Base-by-base conservation (phyloP, 345 rosid species). In the Pistacia vera region DNA sequence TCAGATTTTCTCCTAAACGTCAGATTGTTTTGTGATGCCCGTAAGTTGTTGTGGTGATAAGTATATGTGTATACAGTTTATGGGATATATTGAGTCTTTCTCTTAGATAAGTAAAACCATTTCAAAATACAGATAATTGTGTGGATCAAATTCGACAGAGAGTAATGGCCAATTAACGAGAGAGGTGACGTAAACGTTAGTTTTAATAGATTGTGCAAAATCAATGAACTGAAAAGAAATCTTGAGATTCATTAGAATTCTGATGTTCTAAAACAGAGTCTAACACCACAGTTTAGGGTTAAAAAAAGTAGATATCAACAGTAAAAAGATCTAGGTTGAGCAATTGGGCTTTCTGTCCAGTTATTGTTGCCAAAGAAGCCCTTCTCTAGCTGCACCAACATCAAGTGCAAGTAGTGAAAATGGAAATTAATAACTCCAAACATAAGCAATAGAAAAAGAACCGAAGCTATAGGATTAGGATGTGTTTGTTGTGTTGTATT, bases 371-470 rank as follows among this genome's bases (percentile, higher is more conserved):
- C 55, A 13, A 8, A 14, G 33, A 68, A 63, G n/a, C 74, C 72
- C 63, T 74, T 83, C 79, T 83, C 83, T 8, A 79, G 61, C 83
- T 79, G 74, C 59, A 67, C 51, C 78, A 63, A 57, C 46, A 75
- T 25, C 25, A 52, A 25, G 11, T 16, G 25, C 6, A 0, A 25
- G 25, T 5, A 41, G 44, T 41, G 5, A 41, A 41, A 41, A 41
- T 41, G 44, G 44, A 41, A 41, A 41, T 41, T 41, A 41, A 41
- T 41, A 41, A 41, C 5, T 5, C 44, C 44, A 5, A 41, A 41
- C 44, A 41, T 41, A 6, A 2, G 44, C 0, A 41, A 41, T 41
- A 41, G 6, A 4, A 41, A 41, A 41, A 41, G 44, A 25, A 41
- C 6, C 41, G 1, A 41, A 41, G 7, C 44, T 5, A 5, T 3